These are phyloP conservation scores for Huntiella moniliformis DNA, from an alignment of 2,329 filamentous ascomycete genomes.

Conservation along the genomic window DNA sequence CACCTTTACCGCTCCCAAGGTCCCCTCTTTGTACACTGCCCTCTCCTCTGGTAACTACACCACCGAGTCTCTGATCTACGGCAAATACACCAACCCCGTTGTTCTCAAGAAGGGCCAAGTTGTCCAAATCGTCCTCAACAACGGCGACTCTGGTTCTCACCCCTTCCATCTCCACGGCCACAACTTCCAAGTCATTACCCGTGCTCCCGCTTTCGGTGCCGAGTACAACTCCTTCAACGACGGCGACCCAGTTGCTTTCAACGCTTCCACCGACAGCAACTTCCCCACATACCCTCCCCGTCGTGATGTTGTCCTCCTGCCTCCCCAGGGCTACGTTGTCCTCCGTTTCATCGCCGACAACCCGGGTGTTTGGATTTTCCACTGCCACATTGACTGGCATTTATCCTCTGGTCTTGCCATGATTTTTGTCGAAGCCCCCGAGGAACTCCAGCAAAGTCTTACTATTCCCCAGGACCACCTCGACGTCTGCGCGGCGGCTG, in stretches of 20 bases:
- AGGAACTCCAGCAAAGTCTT: conserved; percentile 29
- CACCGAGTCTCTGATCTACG: conserved; percentile 31
- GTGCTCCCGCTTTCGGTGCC: conserved; percentile 9
- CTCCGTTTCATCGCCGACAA: conserved; percentile 27
- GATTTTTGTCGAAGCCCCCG: conserved; percentile 15
- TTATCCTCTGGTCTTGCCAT: conserved; percentile 25
- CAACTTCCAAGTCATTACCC: conserved; percentile 31
- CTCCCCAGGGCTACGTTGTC: conserved; percentile 29
- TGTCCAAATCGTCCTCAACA: conserved; percentile 41
- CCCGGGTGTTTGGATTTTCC: conserved; percentile 26
- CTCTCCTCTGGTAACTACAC: conserved; percentile 32
- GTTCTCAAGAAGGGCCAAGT: conserved; percentile 34
- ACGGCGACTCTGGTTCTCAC: conserved; percentile 36
- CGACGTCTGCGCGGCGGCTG: conserved; percentile 20
- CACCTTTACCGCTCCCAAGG: conserved; percentile 44
- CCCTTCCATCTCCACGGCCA: conserved; percentile 50
- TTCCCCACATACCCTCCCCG: conserved; percentile 25
- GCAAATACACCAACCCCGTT: conserved; percentile 29
- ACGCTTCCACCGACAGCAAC: conserved; percentile 21
- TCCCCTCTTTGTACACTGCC: conserved; percentile 50
- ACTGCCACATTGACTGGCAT: conserved; percentile 36
- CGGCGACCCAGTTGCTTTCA: conserved; percentile 15
- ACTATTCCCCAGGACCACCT: conserved; percentile 36
- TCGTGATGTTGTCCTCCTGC: conserved; percentile 29
- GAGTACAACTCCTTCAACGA: conserved; percentile 11